Base-by-base conservation (phyloP, 1,284 basidiomycete species). In the Takashimella tepidaria region DNA sequence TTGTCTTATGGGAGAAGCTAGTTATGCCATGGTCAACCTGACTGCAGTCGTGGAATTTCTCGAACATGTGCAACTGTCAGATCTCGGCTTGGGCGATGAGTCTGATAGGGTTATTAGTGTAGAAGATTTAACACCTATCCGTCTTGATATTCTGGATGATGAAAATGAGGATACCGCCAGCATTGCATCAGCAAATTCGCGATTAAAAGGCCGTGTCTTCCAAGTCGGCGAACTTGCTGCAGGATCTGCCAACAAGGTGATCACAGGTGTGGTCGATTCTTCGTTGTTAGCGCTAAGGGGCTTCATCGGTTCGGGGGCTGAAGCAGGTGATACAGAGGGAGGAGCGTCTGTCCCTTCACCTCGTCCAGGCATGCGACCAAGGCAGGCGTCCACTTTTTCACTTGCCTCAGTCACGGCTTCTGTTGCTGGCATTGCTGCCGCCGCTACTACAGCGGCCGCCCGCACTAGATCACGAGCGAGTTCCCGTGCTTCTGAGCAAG, bases 21-120 rank as follows among this genome's bases (percentile, higher is more conserved):
- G 84, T 50, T 97, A 93, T 69, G 96, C 92, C 59, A 80, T 95
- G 25, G 88, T 96, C 69, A 97, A 96, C 72, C 79, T 95, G 26
- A 85, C 93, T 76, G 93, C 93, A 5, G 92, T 92, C 1, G 88
- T 89, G 2, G 91, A 95, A 66, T 97, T 96, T 70, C 77, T 97
- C 41, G 89, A 93, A 75, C 89, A 91, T 64, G 90, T 96, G 22
- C 89, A 93, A 72, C 78, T 93, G 49, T 84, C 81, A 6, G 87
- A 84, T 4, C 78, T 97, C 11, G 91, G 92, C 0, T 77, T 96
- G 8, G 83, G 83, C 4, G 84, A 85, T 23, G 64, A 66, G 16
- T 80, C 80, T 12, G 81, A 82, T 59, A 81, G 80, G 50, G 80
- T 87, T 5, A 76, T 83, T 55, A 83, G 87, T 62, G 82, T 86